Evolutionary conservation across 139 green algal genomes (phyloP).

Genomic region (Dunaliella sp.): DNA sequence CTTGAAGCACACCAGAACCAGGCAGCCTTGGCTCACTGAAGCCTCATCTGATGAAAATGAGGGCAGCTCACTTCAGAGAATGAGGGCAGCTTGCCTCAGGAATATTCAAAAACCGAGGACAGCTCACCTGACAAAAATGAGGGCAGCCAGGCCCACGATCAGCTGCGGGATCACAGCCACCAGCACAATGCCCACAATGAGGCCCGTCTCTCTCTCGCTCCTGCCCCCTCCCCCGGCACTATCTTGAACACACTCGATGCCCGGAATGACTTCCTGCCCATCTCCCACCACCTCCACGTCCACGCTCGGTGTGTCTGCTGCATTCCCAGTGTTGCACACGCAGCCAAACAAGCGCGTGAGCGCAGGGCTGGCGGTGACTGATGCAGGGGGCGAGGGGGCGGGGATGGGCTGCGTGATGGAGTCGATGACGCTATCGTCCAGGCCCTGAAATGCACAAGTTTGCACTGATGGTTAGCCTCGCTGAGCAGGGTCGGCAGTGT

Average conservation of each 20-base stretch:
- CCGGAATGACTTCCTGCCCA: background rate
- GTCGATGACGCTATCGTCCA: background rate
- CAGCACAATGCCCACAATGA: constrained; percentile 21
- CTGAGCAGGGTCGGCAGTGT: no score
- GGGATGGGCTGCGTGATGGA: constrained; percentile 23
- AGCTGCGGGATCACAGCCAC: constrained; percentile 18
- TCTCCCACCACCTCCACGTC: background rate
- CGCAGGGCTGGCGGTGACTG: constrained; percentile 8
- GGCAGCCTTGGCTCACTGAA: no score
- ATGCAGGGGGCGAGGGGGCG: constrained; percentile 6
- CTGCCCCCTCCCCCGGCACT: background rate
- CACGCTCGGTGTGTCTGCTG: background rate
- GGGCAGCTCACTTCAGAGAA: no score
- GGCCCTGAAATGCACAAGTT: background rate
- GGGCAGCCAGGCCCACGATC: constrained; percentile 10
- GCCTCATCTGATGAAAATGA: no score
- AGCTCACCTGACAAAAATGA: constrained; percentile 17
- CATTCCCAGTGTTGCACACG: no score
- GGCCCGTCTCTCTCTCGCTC: background rate
- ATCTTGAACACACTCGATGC: background rate
- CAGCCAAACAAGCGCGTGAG: constrained; percentile 26
- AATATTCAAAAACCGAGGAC: no score
- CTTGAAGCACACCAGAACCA: no score
- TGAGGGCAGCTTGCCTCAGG: no score
- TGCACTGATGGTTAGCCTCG: no score